A percentile compares a stretch with the other conserved stretches of the same genome.
Conservation (phyloP, 106 monocot genomes). For the Dendrobium officinale region DNA sequence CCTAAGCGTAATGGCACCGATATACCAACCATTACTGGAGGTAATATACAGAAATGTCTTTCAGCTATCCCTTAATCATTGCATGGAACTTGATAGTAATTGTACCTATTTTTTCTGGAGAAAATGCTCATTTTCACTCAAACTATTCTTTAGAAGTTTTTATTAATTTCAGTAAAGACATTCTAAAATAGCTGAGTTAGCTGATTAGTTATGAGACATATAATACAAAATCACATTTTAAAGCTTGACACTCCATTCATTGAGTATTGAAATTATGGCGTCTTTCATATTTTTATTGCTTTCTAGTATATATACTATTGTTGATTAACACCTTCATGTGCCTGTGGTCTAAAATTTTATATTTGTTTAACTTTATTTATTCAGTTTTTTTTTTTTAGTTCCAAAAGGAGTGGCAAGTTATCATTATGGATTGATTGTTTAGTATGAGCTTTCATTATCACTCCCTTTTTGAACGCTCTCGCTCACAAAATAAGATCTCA, state of each 20-base stretch:
- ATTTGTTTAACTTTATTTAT: neutral
- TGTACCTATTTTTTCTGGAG: neutral
- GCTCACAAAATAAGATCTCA: neutral
- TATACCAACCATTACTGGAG: slow-evolving; percentile 50
- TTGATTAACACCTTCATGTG: neutral
- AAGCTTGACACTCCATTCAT: neutral
- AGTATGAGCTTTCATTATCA: neutral
- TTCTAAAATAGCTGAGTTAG: neutral
- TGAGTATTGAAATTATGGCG: neutral
- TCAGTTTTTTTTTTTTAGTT: neutral
- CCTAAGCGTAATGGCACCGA: slow-evolving; percentile 46
- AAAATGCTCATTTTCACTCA: neutral
- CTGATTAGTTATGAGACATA: neutral
- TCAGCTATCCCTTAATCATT: neutral
- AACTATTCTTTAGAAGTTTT: neutral
- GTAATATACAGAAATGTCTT: slow-evolving; percentile 21
- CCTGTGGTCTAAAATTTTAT: neutral
- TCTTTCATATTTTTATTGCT: neutral
- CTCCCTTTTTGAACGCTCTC: neutral
- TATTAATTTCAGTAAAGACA: neutral
- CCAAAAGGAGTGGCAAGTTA: neutral
- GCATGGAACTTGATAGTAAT: neutral
- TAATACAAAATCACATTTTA: neutral
- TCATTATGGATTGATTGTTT: neutral
- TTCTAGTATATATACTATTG: neutral